Percentiles rank a stretch among this genome's conserved stretches.
Evolutionary conservation across 108 stramenopile species (phyloP).

Genomic region (Phaeodactylum tricornutum): DNA sequence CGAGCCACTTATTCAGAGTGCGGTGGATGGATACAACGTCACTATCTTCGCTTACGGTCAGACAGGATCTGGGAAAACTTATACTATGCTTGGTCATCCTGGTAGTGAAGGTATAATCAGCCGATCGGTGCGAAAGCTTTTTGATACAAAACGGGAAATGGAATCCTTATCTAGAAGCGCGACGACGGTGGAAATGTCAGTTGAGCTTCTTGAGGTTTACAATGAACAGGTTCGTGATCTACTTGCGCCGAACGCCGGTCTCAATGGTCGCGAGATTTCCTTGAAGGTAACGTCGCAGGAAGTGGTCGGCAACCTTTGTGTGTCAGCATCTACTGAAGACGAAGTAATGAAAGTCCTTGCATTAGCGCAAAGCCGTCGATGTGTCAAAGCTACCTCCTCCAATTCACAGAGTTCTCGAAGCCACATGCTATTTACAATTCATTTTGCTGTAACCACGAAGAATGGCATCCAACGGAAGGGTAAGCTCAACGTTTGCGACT

Average conservation of each 20-base stretch:
- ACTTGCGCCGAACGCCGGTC: slow-evolving; percentile 31
- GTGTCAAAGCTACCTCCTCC: slow-evolving; percentile 75
- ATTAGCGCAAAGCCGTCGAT: slow-evolving; percentile 55
- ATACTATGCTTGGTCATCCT: slow-evolving; percentile 86
- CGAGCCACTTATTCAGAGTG: slow-evolving; percentile 75
- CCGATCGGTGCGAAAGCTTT: slow-evolving; percentile 69
- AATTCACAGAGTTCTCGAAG: slow-evolving; percentile 79
- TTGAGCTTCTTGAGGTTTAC: slow-evolving; percentile 96
- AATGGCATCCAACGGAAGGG: slow-evolving; percentile 39
- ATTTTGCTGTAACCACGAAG: slow-evolving; percentile 44
- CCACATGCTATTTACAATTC: slow-evolving; percentile 77
- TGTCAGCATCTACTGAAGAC: slow-evolving; percentile 19
- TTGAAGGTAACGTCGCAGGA: slow-evolving; percentile 52
- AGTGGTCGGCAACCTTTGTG: slow-evolving; percentile 53
- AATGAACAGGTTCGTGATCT: slow-evolving; percentile 94
- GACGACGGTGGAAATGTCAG: slow-evolving; percentile 47
- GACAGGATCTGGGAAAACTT: slow-evolving; percentile 64
- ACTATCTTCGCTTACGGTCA: slow-evolving; percentile 92
- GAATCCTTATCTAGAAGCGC: slow-evolving; percentile 29
- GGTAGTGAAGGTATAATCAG: slow-evolving; percentile 55
- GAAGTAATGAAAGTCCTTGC: slow-evolving; percentile 47
- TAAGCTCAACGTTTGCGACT: slow-evolving; percentile 71
- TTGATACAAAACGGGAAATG: slow-evolving; percentile 52
- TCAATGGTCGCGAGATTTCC: slow-evolving; percentile 30
- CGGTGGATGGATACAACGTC: slow-evolving; percentile 85